Percentiles rank a stretch among this genome's conserved stretches.
Evolutionary conservation across 306 rosid genomes (phyloP).

Genomic region (Prunus persica): DNA sequence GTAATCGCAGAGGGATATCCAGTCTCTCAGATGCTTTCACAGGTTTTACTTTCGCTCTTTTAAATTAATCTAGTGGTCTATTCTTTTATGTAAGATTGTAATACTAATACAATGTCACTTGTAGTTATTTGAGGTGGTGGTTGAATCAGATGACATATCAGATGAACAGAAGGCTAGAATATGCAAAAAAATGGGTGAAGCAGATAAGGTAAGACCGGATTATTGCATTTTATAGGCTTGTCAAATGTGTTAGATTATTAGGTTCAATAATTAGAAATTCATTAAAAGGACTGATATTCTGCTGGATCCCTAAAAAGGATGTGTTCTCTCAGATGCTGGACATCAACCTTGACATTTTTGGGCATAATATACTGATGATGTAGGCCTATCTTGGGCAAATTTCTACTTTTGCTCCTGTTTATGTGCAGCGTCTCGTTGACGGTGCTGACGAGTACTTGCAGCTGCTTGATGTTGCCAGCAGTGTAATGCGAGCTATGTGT

Average conservation of each 20-base stretch:
- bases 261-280: background rate
- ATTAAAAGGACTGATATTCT: no score
- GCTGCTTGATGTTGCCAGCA: slow-evolving; percentile 80
- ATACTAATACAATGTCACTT: slow-evolving; percentile 12
- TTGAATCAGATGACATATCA: slow-evolving; percentile 64
- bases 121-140: slow-evolving; percentile 72
- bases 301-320: no score
- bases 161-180: slow-evolving; percentile 94
- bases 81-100: background rate
- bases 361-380: background rate
- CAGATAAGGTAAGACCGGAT: slow-evolving; percentile 59
- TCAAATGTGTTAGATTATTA: background rate
- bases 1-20: slow-evolving; percentile 96
- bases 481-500: slow-evolving; percentile 56
- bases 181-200: slow-evolving; percentile 80
- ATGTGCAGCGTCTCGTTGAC: slow-evolving; percentile 75
- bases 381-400: background rate
- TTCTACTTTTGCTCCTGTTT: slow-evolving; percentile 25
- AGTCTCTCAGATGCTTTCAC: slow-evolving; percentile 79
- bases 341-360: no score
- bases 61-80: background rate
- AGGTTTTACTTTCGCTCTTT: slow-evolving; percentile 39
- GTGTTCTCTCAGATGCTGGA: no score
- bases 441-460: slow-evolving; percentile 92
- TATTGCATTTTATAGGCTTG: background rate